phyloP scores from a whole-genome alignment of 192 early-diverging fungal genomes.

The Podila horticola region DNA sequence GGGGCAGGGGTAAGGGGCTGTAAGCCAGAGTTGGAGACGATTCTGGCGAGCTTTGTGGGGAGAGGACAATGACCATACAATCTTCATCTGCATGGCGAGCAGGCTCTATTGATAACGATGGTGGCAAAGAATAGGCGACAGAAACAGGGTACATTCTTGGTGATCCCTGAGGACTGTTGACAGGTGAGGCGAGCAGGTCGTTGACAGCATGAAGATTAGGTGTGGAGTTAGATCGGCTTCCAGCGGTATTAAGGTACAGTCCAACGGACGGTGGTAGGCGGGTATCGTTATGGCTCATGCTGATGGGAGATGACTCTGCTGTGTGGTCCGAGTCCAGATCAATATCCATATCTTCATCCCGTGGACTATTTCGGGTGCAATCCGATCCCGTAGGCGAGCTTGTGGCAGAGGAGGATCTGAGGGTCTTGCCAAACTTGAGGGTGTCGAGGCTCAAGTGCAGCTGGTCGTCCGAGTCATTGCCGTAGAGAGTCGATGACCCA shows the following conservation, averaged over 20 bases:
- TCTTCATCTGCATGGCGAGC: neutral
- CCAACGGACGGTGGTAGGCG: neutral
- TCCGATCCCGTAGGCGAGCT: neutral
- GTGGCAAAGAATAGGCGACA: neutral
- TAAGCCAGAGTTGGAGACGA: neutral
- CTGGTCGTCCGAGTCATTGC: neutral
- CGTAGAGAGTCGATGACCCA: neutral
- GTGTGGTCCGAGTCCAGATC: neutral
- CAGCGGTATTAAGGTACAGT: conserved; percentile 19
- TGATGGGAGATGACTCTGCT: neutral
- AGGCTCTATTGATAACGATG: neutral
- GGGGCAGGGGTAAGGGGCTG: neutral
- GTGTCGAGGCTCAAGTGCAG: neutral
- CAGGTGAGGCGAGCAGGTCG: conserved; percentile 24
- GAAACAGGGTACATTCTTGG: conserved; percentile 2
- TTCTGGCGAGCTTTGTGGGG: neutral
- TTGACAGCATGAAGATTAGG: conserved; percentile 41
- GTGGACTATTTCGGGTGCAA: neutral
- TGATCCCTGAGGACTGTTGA: conserved; percentile 36
- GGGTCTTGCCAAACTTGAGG: neutral
- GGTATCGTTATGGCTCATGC: conserved; percentile 13
- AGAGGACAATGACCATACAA: neutral
- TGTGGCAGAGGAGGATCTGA: neutral
- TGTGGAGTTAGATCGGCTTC: conserved; percentile 9
- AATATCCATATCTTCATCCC: neutral